A percentile compares a stretch with the other conserved stretches of the same genome.
Conservation (phyloP, 2,329 filamentous ascomycete genomes). For the Fusarium paranaense region DNA sequence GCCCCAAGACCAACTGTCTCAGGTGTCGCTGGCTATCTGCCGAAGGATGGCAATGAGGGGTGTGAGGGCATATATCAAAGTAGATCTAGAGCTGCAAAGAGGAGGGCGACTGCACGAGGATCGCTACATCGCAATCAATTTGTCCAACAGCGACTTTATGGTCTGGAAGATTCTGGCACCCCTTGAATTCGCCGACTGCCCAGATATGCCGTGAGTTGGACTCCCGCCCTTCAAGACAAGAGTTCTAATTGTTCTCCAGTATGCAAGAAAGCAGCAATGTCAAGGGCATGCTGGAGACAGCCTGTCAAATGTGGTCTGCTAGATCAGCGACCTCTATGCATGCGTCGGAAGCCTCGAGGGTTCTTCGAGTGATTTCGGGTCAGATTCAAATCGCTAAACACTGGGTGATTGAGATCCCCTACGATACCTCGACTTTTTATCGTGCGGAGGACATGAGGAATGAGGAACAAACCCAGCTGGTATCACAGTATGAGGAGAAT, state of each 20-base stretch:
- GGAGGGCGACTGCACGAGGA: slow-evolving; percentile 22
- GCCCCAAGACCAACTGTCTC: not conserved
- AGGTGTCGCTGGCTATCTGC: slow-evolving; percentile 2
- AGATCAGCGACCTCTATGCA: not conserved
- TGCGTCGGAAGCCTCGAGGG: not conserved
- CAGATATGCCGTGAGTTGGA: slow-evolving; percentile 19
- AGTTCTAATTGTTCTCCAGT: not conserved
- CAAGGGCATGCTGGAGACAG: not conserved
- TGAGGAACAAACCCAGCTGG: not conserved
- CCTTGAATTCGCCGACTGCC: slow-evolving; percentile 13
- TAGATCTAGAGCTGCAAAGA: slow-evolving; percentile 19
- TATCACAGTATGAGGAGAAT: not conserved
- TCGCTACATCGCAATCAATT: not conserved
- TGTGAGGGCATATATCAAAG: slow-evolving; percentile 14
- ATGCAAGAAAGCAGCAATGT: not conserved
- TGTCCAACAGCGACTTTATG: slow-evolving; percentile 10
- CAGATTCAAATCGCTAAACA: not conserved
- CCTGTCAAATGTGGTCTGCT: slow-evolving; percentile 2
- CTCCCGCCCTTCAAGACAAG: not conserved
- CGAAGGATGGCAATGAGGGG: slow-evolving; percentile 17
- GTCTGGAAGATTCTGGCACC: slow-evolving; percentile 10
- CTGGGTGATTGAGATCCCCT: not conserved
- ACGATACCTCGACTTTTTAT: not conserved
- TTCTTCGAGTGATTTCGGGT: not conserved
- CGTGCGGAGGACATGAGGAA: accelerated